These are phyloP conservation scores for Populus alba DNA, from an alignment of 345 rosid species.

Conservation along the genomic window DNA sequence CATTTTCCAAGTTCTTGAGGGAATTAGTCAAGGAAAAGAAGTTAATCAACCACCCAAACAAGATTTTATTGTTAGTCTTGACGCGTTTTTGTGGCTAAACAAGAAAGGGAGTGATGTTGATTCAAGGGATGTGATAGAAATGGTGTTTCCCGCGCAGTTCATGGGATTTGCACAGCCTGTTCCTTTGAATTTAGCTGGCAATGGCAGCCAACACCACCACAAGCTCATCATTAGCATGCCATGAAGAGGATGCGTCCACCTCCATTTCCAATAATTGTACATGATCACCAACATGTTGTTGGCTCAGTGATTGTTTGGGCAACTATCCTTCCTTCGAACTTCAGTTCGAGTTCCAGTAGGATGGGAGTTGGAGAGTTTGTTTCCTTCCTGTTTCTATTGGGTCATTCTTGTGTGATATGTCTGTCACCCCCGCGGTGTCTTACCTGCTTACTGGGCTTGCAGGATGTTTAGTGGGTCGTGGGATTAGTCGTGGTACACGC, in stretches of 20 bases:
- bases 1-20: not conserved
- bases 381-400: too few species aligned
- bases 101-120: not conserved
- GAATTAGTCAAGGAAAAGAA: slow-evolving; percentile 5
- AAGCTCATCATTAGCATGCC: slow-evolving; percentile 13
- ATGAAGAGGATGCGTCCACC: slow-evolving; percentile 5
- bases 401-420: too few species aligned
- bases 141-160: slow-evolving; percentile 37
- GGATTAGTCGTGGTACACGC: too few species aligned
- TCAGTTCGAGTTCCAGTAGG: too few species aligned
- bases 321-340: too few species aligned
- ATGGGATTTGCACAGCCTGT: slow-evolving; percentile 43
- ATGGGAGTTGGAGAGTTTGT: too few species aligned
- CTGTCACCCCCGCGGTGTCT: too few species aligned
- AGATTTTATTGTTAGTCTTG: not conserved
- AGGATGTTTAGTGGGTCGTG: too few species aligned
- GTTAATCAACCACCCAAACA: not conserved
- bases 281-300: too few species aligned
- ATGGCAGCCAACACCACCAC: not conserved
- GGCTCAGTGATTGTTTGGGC: too few species aligned
- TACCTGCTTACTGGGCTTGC: too few species aligned
- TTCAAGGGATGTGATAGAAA: slow-evolving; percentile 19
- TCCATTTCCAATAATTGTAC: slow-evolving; percentile 13
- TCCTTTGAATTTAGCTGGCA: slow-evolving; percentile 23
- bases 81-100: slow-evolving; percentile 40